Percentiles rank a stretch among this genome's conserved stretches.
These are phyloP conservation scores for Vicia villosa DNA, from an alignment of 306 rosid genomes.

Conservation along the genomic window DNA sequence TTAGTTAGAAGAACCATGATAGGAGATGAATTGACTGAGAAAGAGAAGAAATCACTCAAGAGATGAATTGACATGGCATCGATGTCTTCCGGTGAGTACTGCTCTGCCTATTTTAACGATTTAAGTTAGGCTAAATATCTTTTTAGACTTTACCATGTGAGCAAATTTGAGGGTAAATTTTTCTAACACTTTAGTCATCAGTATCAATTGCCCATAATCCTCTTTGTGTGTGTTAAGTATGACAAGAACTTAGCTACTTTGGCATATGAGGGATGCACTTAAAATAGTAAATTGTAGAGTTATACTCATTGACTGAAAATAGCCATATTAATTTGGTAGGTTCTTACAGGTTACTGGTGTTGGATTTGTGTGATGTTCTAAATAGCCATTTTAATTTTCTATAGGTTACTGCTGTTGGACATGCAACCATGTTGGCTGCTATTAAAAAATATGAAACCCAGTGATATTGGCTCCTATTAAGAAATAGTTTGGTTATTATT, in stretches of 20 bases:
- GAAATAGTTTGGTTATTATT: too few species aligned
- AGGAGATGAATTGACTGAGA: slow-evolving; percentile 87
- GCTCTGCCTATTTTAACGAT: slow-evolving; percentile 9
- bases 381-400: slow-evolving; percentile 36
- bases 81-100: slow-evolving; percentile 91
- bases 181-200: too few species aligned
- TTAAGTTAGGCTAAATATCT: not conserved
- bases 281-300: too few species aligned
- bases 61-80: slow-evolving; percentile 92
- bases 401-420: slow-evolving; percentile 98
- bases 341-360: too few species aligned
- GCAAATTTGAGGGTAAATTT: not conserved
- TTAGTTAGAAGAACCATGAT: slow-evolving; percentile 71
- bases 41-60: slow-evolving; percentile 79
- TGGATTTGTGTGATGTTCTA: too few species aligned
- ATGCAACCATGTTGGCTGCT: slow-evolving; percentile 97
- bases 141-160: not conserved
- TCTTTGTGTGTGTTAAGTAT: too few species aligned
- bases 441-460: slow-evolving; percentile 97
- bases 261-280: too few species aligned
- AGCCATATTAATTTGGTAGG: too few species aligned
- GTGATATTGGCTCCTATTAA: too few species aligned
- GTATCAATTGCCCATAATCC: too few species aligned
- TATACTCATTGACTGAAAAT: too few species aligned
- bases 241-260: too few species aligned